These are phyloP conservation scores for Exophiala phaeomuriformis DNA, from an alignment of 2,329 filamentous ascomycete species.

Conservation along the genomic window DNA sequence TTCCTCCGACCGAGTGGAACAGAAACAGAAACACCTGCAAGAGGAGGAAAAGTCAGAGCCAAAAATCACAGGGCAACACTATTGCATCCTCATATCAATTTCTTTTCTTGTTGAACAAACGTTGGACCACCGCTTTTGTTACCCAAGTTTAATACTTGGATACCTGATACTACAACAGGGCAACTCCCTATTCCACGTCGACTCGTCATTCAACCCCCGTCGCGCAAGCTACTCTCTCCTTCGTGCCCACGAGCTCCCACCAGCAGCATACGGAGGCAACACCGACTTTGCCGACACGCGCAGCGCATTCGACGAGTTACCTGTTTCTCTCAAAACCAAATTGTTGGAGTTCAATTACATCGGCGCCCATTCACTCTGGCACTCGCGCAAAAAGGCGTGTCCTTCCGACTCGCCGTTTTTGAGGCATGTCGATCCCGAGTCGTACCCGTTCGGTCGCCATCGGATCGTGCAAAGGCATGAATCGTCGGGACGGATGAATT, in stretches of 20 bases:
- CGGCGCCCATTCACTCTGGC: slow-evolving; percentile 45
- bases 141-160: neutral
- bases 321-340: slow-evolving; percentile 31
- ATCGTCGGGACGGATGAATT: slow-evolving; percentile 40
- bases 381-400: slow-evolving; percentile 48
- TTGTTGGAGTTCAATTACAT: slow-evolving; percentile 41
- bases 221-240: slow-evolving; percentile 48
- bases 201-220: slow-evolving; percentile 50
- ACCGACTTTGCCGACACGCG: slow-evolving; percentile 51
- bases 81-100: too few species aligned
- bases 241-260: slow-evolving; percentile 45
- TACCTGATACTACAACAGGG: slow-evolving; percentile 28
- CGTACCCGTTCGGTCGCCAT: slow-evolving; percentile 41
- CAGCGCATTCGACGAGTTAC: slow-evolving; percentile 45
- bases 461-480: slow-evolving; percentile 46
- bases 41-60: neutral
- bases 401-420: slow-evolving; percentile 35
- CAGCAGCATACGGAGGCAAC: slow-evolving; percentile 42
- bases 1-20: neutral
- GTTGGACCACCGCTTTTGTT: neutral
- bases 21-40: neutral
- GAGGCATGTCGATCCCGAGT: slow-evolving; percentile 38
- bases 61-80: too few species aligned
- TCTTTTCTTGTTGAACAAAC: neutral
- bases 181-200: slow-evolving; percentile 50